These are phyloP conservation scores for Candida michaelii DNA, from an alignment of 805 yeast genomes.

Conservation along the genomic window DNA sequence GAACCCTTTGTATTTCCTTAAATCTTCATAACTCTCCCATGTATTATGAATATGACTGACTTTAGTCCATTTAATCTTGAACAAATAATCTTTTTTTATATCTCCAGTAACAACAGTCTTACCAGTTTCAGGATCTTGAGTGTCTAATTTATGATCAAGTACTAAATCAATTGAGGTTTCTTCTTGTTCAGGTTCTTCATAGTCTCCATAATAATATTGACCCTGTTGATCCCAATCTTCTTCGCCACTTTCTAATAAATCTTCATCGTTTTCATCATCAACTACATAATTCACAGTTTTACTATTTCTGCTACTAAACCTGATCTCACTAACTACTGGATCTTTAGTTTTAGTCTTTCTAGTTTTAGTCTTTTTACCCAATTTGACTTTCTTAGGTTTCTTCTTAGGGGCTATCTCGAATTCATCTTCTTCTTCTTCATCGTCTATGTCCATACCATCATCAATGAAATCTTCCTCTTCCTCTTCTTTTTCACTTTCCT, in stretches of 20 bases:
- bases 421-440: slow-evolving; percentile 20
- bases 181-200: slow-evolving; percentile 31
- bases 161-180: slow-evolving; percentile 39
- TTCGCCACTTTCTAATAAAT: slow-evolving; percentile 51
- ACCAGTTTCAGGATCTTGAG: slow-evolving; percentile 28
- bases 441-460: slow-evolving; percentile 18
- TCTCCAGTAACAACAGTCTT: slow-evolving; percentile 35
- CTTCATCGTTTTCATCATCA: slow-evolving; percentile 65
- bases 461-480: slow-evolving; percentile 13
- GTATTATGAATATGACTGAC: slow-evolving; percentile 91
- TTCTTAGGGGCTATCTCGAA: slow-evolving; percentile 19
- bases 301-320: slow-evolving; percentile 75
- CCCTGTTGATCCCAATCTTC: slow-evolving; percentile 23
- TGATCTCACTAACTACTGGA: slow-evolving; percentile 43
- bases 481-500: slow-evolving; percentile 38
- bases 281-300: slow-evolving; percentile 73
- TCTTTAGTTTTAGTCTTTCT: slow-evolving; percentile 1
- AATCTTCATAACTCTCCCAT: slow-evolving; percentile 72
- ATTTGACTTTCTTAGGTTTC: slow-evolving; percentile 1
- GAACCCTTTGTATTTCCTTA: slow-evolving; percentile 64
- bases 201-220: slow-evolving; percentile 30
- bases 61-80: slow-evolving; percentile 80
- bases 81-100: slow-evolving; percentile 59
- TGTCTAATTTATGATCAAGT: slow-evolving; percentile 38
- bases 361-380: slow-evolving; percentile 2